These are phyloP conservation scores for Madurella fahalii DNA, from an alignment of 2,329 filamentous ascomycete species.

Conservation along the genomic window DNA sequence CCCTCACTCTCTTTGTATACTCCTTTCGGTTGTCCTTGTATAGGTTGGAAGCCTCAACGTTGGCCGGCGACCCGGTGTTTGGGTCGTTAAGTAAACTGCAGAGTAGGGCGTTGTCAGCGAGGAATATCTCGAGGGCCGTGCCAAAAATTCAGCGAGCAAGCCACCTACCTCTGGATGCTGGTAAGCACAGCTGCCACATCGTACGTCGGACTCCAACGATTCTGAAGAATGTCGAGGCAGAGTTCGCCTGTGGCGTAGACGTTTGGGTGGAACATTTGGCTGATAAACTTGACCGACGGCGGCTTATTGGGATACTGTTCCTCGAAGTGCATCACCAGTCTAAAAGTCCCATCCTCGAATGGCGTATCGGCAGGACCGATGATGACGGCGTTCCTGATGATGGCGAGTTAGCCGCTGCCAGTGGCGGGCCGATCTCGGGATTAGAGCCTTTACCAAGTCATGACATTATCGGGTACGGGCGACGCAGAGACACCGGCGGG, in stretches of 20 bases:
- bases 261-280: conserved; percentile 98
- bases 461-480: conserved; percentile 92
- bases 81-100: conserved; percentile 88
- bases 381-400: conserved; percentile 88
- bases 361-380: conserved; percentile 95
- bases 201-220: conserved; percentile 97
- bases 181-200: conserved; percentile 96
- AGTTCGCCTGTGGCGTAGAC: conserved; percentile 96
- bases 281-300: conserved; percentile 96
- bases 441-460: conserved; percentile 70
- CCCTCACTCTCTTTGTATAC: conserved; percentile 89
- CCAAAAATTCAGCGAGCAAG: no score
- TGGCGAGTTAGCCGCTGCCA: conserved; percentile 5
- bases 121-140: not conserved
- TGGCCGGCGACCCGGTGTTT: conserved; percentile 96
- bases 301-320: conserved; percentile 99
- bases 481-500: conserved; percentile 95
- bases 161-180: conserved; percentile 82
- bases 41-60: conserved; percentile 94
- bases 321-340: conserved; percentile 98
- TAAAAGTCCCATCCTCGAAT: conserved; percentile 96
- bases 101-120: conserved; percentile 28
- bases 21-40: conserved; percentile 98
- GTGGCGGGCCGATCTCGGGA: not conserved
- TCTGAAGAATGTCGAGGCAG: conserved; percentile 94